Conservation (phyloP, 441 rosid species). For the Erysimum cheiri region DNA sequence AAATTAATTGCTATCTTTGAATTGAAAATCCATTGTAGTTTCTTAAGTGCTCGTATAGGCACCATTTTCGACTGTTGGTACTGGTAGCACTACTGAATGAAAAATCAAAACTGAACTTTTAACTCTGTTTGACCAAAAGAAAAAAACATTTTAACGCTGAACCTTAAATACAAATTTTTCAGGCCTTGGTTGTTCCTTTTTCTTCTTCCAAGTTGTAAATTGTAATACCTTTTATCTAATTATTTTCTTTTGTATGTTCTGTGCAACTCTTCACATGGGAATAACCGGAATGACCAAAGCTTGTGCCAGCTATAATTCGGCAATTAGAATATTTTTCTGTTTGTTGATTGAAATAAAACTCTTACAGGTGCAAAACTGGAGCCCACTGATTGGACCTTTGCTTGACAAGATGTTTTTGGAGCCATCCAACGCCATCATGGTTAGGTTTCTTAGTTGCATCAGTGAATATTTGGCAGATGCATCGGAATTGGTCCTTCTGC, state of each 20-base stretch:
- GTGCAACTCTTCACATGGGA: constrained; percentile 26
- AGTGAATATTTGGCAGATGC: constrained; percentile 71
- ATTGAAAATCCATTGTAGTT: constrained; percentile 16
- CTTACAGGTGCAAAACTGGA: constrained; percentile 84
- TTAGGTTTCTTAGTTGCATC: constrained; percentile 79
- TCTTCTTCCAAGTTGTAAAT: neutral
- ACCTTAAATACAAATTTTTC: constrained; percentile 2
- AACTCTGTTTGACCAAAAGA: neutral
- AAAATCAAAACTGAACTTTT: neutral
- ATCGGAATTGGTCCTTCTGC: constrained; percentile 64
- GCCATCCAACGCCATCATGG: constrained; percentile 84
- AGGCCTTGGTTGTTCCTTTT: constrained; percentile 24
- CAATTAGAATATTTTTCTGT: constrained; percentile 26
- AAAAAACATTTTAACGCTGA: neutral
- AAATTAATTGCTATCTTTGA: constrained; percentile 16
- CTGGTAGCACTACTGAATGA: neutral
- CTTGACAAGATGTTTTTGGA: constrained; percentile 88
- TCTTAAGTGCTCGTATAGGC: neutral
- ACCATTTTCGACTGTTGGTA: neutral
- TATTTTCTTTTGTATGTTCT: constrained; percentile 7
- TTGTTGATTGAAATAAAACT: constrained; percentile 35
- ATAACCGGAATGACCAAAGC: constrained; percentile 23
- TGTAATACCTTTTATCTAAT: constrained; percentile 1
- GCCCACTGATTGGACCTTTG: constrained; percentile 62
- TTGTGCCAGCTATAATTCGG: constrained; percentile 30